These are phyloP conservation scores for Hirsutella minnesotensis DNA, from an alignment of 2,329 filamentous ascomycete species.

Conservation along the genomic window DNA sequence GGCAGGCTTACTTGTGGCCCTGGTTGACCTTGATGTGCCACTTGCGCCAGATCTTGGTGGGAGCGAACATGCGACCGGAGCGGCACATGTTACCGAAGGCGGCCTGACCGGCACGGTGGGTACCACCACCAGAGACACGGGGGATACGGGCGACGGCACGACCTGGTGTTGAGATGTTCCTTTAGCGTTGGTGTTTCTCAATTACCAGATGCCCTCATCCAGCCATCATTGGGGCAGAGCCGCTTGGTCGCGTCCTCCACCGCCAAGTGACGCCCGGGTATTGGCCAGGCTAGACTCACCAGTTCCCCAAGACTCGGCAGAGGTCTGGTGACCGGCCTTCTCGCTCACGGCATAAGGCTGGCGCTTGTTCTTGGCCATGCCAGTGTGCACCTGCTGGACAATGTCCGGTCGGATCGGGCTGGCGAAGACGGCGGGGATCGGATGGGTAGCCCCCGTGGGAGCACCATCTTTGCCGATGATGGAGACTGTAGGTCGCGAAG, in stretches of 20 bases:
- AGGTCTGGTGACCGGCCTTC: constrained; percentile 99
- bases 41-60: constrained; percentile 99
- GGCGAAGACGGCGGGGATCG: constrained; percentile 94
- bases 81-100: constrained; percentile 99
- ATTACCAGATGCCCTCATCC: too few relatives aligned
- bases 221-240: not conserved
- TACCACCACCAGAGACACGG: constrained; percentile 99
- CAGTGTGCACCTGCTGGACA: constrained; percentile 97
- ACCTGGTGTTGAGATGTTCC: constrained; percentile 41
- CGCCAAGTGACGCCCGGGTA: not conserved
- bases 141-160: constrained; percentile 99
- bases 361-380: constrained; percentile 99
- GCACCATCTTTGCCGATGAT: constrained; percentile 95
- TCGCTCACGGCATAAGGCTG: constrained; percentile 99
- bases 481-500: constrained; percentile 93
- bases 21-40: constrained; percentile 99
- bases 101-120: constrained; percentile 98
- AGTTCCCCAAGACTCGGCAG: constrained; percentile 99
- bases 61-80: constrained; percentile 99
- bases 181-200: not conserved
- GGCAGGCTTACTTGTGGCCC: constrained; percentile 71
- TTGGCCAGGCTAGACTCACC: constrained; percentile 48
- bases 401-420: constrained; percentile 97
- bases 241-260: not conserved
- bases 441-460: constrained; percentile 77